Percentiles rank a stretch among this genome's conserved stretches.
Conservation (phyloP, 1,139 yeast genomes). For the Protomyces gravidus region DNA sequence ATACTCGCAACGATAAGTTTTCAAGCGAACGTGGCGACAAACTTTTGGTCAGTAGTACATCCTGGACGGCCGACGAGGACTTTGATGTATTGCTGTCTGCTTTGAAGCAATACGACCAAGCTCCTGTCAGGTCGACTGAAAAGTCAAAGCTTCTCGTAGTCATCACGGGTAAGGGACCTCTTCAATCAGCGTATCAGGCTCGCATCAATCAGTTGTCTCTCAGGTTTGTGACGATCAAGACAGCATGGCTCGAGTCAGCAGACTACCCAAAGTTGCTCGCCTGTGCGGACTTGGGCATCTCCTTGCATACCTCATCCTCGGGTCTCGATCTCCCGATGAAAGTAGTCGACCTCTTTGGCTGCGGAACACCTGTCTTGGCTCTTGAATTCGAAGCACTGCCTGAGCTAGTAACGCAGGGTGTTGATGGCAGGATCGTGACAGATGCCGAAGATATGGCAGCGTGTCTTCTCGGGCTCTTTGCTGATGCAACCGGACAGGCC, state of each 20-base stretch:
- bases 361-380: conserved; percentile 87
- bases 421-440: conserved; percentile 41
- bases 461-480: conserved; percentile 48
- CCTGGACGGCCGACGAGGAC: conserved; percentile 96
- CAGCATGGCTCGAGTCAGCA: conserved; percentile 72
- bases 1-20: conserved; percentile 42
- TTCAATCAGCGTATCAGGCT: conserved; percentile 51
- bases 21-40: neutral
- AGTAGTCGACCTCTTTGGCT: conserved; percentile 91
- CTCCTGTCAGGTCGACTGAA: conserved; percentile 34
- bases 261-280: conserved; percentile 76
- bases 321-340: conserved; percentile 98
- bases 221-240: conserved; percentile 50
- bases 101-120: conserved; percentile 54
- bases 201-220: conserved; percentile 36
- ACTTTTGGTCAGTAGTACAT: conserved; percentile 74
- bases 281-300: conserved; percentile 80
- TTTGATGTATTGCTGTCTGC: conserved; percentile 66
- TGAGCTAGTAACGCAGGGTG: conserved; percentile 41
- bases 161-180: conserved; percentile 94
- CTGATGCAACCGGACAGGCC: conserved; percentile 39
- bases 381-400: conserved; percentile 62
- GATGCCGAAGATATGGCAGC: conserved; percentile 40
- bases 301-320: conserved; percentile 84
- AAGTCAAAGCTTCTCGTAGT: conserved; percentile 57